Evolutionary conservation across 805 yeast species (phyloP).

Genomic region (Isabelozyma heimii): DNA sequence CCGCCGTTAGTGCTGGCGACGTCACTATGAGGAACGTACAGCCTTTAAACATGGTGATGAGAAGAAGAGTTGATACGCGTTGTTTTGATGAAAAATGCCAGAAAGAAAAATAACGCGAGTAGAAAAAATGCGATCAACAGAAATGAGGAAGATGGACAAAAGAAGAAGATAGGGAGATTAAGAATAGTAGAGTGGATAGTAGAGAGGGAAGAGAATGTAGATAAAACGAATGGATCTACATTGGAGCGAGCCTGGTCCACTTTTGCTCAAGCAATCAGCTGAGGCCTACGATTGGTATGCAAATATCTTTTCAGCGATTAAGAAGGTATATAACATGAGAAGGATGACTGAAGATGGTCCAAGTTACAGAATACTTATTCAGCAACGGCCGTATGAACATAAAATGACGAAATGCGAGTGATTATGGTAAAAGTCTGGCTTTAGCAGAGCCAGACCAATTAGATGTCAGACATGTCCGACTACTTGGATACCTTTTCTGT

Average conservation of each 20-base stretch:
- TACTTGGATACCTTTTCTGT: neutral
- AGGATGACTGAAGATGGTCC: neutral
- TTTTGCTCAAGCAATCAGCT: neutral
- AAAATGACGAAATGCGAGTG: neutral
- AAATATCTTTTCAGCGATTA: too few species aligned
- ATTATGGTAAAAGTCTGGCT: neutral
- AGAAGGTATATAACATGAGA: neutral
- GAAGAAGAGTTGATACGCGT: neutral
- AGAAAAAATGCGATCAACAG: slow-evolving; percentile 1
- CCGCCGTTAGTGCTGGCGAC: slow-evolving; percentile 11
- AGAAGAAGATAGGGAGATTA: neutral
- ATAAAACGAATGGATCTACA: neutral
- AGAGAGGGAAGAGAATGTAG: too few species aligned
- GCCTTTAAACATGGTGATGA: slow-evolving; percentile 15
- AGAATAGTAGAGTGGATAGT: neutral
- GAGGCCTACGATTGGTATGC: too few species aligned
- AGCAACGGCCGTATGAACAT: neutral
- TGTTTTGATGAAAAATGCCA: neutral
- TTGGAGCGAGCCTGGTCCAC: neutral
- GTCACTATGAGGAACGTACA: slow-evolving; percentile 16
- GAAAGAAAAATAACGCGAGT: neutral
- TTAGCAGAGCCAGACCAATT: neutral
- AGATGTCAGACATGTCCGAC: neutral
- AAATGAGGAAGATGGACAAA: neutral
- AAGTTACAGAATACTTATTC: neutral